Conservation (phyloP, 139 green algal genomes). For the Desmodesmus armatus region DNA sequence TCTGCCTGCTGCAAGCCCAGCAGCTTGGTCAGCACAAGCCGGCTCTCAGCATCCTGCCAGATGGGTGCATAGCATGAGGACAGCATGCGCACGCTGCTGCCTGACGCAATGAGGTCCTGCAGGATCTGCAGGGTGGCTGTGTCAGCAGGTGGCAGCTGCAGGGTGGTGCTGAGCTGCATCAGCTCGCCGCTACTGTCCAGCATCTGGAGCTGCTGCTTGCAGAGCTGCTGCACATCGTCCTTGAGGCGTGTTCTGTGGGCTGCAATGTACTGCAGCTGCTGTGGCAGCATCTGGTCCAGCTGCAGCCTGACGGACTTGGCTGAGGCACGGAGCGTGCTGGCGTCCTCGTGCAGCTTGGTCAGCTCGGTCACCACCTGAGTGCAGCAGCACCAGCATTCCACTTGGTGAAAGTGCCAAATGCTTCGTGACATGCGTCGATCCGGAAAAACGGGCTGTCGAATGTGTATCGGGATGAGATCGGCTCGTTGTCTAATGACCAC, state of each 20-base stretch:
- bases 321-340: no score
- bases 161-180: background rate
- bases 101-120: background rate
- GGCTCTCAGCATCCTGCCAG: background rate
- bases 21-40: background rate
- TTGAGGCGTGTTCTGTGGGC: background rate
- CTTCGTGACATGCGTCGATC: no score
- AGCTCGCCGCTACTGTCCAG: background rate
- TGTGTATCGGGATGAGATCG: no score
- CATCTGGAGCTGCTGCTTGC: slow-evolving; percentile 8
- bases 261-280: slow-evolving; percentile 39
- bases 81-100: background rate
- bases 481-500: no score
- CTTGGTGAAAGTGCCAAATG: no score
- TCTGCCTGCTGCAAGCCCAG: slow-evolving; percentile 13
- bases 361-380: no score
- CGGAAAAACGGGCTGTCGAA: no score
- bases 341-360: no score
- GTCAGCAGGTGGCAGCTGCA: background rate
- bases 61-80: background rate
- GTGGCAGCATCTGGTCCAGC: slow-evolving; percentile 1
- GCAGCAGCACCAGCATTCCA: no score
- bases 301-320: no score
- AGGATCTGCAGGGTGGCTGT: background rate
- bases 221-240: background rate